Evolutionary conservation across 495 filamentous ascomycete species (phyloP), one percentile per base, ranked within the genome.

Genomic region (Aspergillus ellipticus): DNA sequence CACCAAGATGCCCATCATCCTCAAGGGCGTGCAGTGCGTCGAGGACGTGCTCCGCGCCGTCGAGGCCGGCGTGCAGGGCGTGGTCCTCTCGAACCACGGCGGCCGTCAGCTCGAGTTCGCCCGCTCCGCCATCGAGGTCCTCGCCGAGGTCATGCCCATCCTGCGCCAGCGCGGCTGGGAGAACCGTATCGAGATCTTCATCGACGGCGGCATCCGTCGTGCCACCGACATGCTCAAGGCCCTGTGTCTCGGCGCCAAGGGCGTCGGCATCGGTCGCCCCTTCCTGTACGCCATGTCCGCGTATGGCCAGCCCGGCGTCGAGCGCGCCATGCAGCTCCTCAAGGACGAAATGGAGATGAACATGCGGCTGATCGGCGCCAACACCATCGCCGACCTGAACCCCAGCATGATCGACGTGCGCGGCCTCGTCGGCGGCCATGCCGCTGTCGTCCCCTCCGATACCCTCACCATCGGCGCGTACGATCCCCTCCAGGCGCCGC

Each of bases 281-380:
- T 97, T 98, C 81, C 69, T 98, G 63, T 98, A 87, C 68, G 94
- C 94, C 53, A 98, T 98, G 94, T 89, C 85, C 42, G 82, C 92
- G 11, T 98, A 98, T 69, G 94, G 94, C 0, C 74, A 90, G 51
- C 78, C 85, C 2, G 94, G 94, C 56, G 93, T 97, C 22, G 86
- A 94, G 59, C 81, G 90, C 15, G 94, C 93, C 19, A 96, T 97
- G 86, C 89, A 93, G 74, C 77, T 98, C 59, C 82, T 98, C 56
- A 95, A 90, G 78, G 94, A 97, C 67, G 94, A 98, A 81, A 91
- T 98, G 86, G 92, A 93, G 79, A 96, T 97, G 93, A 89, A 89
- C 63, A 97, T 98, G 94, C 83, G 95, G 8, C 75, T 98, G 58
- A 90, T 97, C 61, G 94, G 94, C 13, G 87, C 84, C 26, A 79